A percentile compares a stretch with the other conserved stretches of the same genome.
phyloP scores from a whole-genome alignment of 352 stramenopile species.

The Phytophthora ramorum region DNA sequence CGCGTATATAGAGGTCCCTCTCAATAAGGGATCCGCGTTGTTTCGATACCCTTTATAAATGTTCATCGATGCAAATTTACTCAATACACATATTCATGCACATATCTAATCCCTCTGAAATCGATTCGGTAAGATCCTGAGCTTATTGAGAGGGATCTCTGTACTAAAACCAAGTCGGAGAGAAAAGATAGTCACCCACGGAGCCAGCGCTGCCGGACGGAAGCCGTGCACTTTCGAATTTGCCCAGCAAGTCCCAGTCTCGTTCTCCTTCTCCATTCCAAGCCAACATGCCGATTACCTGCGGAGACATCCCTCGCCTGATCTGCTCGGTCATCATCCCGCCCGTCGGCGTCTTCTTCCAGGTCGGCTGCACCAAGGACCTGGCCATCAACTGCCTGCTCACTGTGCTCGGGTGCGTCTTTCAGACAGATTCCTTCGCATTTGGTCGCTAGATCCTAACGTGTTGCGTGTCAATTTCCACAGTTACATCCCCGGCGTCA shows the following conservation, averaged over 20 bases:
- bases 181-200: slow-evolving; percentile 21
- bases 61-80: no score
- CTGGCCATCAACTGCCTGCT: slow-evolving; percentile 76
- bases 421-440: not conserved
- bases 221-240: slow-evolving; percentile 35
- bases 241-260: slow-evolving; percentile 17
- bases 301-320: slow-evolving; percentile 69
- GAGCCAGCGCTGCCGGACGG: not conserved
- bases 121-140: not conserved
- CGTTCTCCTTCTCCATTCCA: not conserved
- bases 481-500: slow-evolving; percentile 76
- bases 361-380: slow-evolving; percentile 68
- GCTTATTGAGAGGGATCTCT: no score
- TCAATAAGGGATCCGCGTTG: no score
- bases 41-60: no score
- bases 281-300: slow-evolving; percentile 64
- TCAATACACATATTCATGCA: no score
- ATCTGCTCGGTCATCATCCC: slow-evolving; percentile 77
- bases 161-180: slow-evolving; percentile 26
- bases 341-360: slow-evolving; percentile 64
- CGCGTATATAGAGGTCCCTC: not conserved
- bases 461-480: slow-evolving; percentile 3
- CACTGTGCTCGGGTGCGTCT: slow-evolving; percentile 59
- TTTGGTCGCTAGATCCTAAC: not conserved
- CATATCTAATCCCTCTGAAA: not conserved